These are phyloP conservation scores for Fagopyrum homotropicum DNA, from an alignment of 148 eudicot genomes.

Conservation along the genomic window DNA sequence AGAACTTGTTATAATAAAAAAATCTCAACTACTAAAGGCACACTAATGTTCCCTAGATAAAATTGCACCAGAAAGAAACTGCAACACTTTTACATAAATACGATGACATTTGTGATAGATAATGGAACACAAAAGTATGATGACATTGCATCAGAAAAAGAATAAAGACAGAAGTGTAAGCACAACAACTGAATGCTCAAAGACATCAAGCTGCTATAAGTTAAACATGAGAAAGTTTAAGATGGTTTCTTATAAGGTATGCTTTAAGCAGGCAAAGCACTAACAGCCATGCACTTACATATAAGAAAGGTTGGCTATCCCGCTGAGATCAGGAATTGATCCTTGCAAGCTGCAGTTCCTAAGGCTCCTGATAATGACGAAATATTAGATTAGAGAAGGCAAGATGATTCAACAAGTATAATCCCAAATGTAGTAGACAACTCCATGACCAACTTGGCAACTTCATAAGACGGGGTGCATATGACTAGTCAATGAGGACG, in stretches of 20 bases:
- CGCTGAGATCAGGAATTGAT: slow-evolving; percentile 67
- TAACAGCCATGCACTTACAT: slow-evolving; percentile 41
- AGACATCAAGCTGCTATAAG: slow-evolving; percentile 4
- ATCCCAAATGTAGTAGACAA: background rate
- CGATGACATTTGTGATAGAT: slow-evolving; percentile 42
- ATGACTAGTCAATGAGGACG: background rate
- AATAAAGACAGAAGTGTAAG: background rate
- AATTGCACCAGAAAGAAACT: background rate
- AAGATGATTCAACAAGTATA: background rate
- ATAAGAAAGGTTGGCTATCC: slow-evolving; percentile 50
- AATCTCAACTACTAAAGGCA: background rate
- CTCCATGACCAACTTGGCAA: background rate
- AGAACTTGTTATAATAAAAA: background rate
- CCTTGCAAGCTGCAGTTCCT: slow-evolving; percentile 82
- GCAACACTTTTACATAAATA: background rate
- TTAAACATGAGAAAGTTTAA: background rate
- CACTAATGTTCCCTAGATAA: background rate
- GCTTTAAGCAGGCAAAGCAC: background rate
- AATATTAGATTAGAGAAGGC: background rate
- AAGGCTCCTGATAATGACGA: slow-evolving; percentile 57
- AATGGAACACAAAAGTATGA: no score
- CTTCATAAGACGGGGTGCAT: background rate
- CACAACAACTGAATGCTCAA: background rate
- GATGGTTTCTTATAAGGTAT: background rate
- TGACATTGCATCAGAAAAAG: background rate